Percentiles rank a stretch among this genome's conserved stretches.
These are phyloP conservation scores for Rossbeevera mucosa DNA, from an alignment of 768 basidiomycete species.

Conservation along the genomic window DNA sequence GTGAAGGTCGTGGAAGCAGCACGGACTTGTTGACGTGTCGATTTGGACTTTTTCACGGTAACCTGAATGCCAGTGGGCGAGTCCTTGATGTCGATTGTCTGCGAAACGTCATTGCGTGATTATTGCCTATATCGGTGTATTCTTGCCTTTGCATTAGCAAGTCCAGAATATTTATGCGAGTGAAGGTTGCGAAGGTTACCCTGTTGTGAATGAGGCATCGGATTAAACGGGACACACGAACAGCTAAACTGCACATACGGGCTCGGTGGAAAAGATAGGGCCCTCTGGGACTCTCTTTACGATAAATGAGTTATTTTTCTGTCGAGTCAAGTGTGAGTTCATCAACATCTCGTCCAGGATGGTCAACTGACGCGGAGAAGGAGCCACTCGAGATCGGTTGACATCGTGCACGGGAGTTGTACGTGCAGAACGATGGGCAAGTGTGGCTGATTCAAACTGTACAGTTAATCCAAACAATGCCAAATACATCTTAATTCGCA, in stretches of 20 bases:
- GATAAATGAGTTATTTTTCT: constrained; percentile 83
- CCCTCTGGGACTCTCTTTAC: constrained; percentile 74
- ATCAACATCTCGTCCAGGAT: neutral
- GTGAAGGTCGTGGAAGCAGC: constrained; percentile 43
- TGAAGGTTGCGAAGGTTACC: constrained; percentile 85
- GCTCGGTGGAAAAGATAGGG: constrained; percentile 80
- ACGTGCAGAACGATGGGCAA: constrained; percentile 15
- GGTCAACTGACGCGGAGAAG: constrained; percentile 62
- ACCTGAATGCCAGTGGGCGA: constrained; percentile 55
- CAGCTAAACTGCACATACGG: constrained; percentile 42
- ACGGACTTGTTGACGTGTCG: constrained; percentile 47
- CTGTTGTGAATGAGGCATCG: constrained; percentile 34
- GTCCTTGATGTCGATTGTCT: constrained; percentile 67
- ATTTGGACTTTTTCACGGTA: constrained; percentile 60
- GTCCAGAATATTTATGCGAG: constrained; percentile 90
- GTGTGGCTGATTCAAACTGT: constrained; percentile 32
- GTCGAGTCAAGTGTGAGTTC: constrained; percentile 1
- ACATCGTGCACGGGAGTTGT: constrained; percentile 51
- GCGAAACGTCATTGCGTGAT: constrained; percentile 1
- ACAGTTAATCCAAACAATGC: constrained; percentile 27
- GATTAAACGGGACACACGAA: neutral
- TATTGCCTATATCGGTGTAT: neutral
- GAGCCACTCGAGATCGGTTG: constrained; percentile 90
- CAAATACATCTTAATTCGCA: constrained; percentile 14
- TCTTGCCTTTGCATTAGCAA: constrained; percentile 76